Evolutionary conservation across 2,329 filamentous ascomycete species (phyloP).

Genomic region (Nothopassalora personata): DNA sequence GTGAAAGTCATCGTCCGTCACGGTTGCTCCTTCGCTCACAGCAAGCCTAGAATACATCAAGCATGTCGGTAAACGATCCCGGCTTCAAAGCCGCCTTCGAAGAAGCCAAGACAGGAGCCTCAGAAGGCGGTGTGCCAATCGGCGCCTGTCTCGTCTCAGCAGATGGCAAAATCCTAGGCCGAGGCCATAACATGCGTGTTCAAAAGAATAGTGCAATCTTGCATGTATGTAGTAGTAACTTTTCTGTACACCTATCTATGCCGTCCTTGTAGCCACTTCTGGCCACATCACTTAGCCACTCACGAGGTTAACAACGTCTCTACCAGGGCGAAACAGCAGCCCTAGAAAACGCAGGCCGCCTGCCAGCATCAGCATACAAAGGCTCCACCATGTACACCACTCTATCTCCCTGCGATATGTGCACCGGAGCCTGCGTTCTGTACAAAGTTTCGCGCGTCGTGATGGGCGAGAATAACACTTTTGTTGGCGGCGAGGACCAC

Average conservation of each 20-base stretch:
- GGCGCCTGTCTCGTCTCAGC: constrained; percentile 60
- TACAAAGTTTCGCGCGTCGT: constrained; percentile 71
- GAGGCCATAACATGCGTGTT: constrained; percentile 69
- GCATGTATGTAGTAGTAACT: constrained; percentile 49
- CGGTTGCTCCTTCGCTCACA: constrained; percentile 3
- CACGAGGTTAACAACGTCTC: not conserved
- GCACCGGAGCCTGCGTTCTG: constrained; percentile 69
- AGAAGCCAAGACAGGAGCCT: constrained; percentile 50
- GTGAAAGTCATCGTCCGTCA: constrained; percentile 6
- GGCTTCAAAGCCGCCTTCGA: constrained; percentile 56
- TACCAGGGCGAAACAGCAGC: constrained; percentile 67
- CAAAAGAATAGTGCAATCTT: constrained; percentile 67
- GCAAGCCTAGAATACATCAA: not conserved
- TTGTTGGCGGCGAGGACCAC: constrained; percentile 67
- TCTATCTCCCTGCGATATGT: constrained; percentile 76
- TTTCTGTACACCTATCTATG: not conserved
- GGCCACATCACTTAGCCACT: not conserved
- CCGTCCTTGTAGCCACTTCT: too few species aligned
- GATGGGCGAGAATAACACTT: constrained; percentile 72
- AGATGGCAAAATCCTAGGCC: constrained; percentile 64
- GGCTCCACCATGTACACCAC: constrained; percentile 80
- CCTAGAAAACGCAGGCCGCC: constrained; percentile 67
- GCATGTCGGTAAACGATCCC: constrained; percentile 36
- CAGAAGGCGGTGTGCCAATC: constrained; percentile 55
- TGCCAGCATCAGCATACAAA: constrained; percentile 63